Evolutionary conservation across 169 alveolate species (phyloP).

Genomic region (Eimeria sp.): DNA sequence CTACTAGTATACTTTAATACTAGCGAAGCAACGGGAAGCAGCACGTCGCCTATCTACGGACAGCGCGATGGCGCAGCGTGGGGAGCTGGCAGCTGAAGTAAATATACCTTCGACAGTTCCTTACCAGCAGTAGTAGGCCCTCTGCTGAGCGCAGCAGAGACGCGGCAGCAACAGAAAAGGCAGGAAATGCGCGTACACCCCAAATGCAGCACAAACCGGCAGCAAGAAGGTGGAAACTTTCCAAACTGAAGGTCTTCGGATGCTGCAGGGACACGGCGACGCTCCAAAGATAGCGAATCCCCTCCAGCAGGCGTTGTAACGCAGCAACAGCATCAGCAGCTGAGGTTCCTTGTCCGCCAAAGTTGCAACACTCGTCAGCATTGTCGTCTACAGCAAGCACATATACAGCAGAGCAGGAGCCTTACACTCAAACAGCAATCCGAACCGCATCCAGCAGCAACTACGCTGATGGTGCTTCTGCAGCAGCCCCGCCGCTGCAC

Average conservation of each 20-base stretch:
- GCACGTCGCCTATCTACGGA: not conserved
- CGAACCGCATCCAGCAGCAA: not conserved
- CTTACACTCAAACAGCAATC: not conserved
- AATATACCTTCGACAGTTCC: not conserved
- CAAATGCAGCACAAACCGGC: constrained; percentile 59
- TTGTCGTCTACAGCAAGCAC: constrained; percentile 19
- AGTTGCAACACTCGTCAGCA: not conserved
- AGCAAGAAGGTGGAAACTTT: constrained; percentile 49
- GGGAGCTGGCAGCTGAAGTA: not conserved
- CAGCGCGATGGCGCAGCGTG: not conserved
- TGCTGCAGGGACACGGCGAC: constrained; percentile 56
- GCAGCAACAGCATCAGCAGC: constrained; percentile 71
- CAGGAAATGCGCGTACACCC: constrained; percentile 39
- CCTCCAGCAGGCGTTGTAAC: constrained; percentile 72
- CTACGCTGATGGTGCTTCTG: not conserved
- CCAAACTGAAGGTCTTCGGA: constrained; percentile 3
- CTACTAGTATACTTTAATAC: not conserved
- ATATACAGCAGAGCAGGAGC: not conserved
- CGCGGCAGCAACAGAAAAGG: constrained; percentile 38
- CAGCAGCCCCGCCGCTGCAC: constrained; percentile 17
- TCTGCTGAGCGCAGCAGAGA: constrained; percentile 64
- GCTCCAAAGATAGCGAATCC: constrained; percentile 62
- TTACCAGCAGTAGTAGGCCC: constrained; percentile 67
- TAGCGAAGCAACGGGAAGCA: not conserved
- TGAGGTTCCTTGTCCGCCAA: not conserved